These are phyloP conservation scores for Claviceps sorghi DNA, from an alignment of 2,329 filamentous ascomycete species.

Conservation along the genomic window DNA sequence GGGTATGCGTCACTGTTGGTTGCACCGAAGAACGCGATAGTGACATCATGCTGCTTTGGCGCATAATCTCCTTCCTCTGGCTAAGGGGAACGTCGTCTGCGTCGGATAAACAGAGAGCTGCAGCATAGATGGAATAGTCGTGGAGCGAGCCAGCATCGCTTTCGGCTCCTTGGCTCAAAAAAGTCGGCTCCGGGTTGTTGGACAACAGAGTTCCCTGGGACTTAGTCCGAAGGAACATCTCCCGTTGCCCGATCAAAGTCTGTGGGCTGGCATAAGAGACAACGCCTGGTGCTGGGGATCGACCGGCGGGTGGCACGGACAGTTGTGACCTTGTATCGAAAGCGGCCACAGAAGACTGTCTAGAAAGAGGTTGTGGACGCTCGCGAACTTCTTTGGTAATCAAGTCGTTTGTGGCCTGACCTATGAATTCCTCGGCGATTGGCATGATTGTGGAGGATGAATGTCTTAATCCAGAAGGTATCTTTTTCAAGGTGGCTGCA, in stretches of 20 bases:
- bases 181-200: slow-evolving; percentile 14
- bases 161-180: slow-evolving; percentile 12
- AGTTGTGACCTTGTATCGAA: slow-evolving; percentile 8
- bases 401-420: slow-evolving; percentile 7
- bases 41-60: slow-evolving; percentile 30
- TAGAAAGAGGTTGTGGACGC: slow-evolving; percentile 3
- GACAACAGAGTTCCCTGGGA: slow-evolving; percentile 27
- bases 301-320: neutral
- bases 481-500: slow-evolving; percentile 10
- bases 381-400: slow-evolving; percentile 5
- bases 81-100: slow-evolving; percentile 59
- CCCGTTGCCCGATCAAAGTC: slow-evolving; percentile 41
- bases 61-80: slow-evolving; percentile 48
- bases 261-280: slow-evolving; percentile 38
- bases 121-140: slow-evolving; percentile 20
- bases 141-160: slow-evolving; percentile 29
- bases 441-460: slow-evolving; percentile 19
- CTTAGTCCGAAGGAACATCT: slow-evolving; percentile 38
- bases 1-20: slow-evolving; percentile 8
- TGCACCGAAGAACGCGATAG: slow-evolving; percentile 13
- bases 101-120: slow-evolving; percentile 22
- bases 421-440: slow-evolving; percentile 28
- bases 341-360: slow-evolving; percentile 10
- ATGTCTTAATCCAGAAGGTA: slow-evolving; percentile 11
- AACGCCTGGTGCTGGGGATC: slow-evolving; percentile 26